A percentile compares a stretch with the other conserved stretches of the same genome.
Evolutionary conservation across 2,329 filamentous ascomycete species (phyloP).

Genomic region (Talaromyces sp.): DNA sequence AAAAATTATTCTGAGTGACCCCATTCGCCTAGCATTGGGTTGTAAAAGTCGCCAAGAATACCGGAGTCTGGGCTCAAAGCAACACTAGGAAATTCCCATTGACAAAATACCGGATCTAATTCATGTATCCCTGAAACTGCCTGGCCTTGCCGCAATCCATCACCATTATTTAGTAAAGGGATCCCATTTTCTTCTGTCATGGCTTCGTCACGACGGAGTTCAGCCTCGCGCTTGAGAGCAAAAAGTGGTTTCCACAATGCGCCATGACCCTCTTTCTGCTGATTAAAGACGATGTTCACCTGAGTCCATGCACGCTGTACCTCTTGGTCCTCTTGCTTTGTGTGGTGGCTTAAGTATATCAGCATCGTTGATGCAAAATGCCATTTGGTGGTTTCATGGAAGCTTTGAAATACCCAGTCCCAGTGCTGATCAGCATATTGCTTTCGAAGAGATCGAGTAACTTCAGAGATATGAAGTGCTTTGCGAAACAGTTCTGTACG

Average conservation of each 20-base stretch:
- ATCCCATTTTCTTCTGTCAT: neutral
- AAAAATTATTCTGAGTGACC: neutral
- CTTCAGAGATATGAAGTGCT: neutral
- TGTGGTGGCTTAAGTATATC: neutral
- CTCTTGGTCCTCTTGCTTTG: neutral
- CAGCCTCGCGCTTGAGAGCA: neutral
- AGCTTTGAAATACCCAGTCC: neutral
- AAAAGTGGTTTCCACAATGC: neutral
- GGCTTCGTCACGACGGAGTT: neutral
- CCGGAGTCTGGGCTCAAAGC: neutral
- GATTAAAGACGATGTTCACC: neutral
- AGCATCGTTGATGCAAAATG: neutral
- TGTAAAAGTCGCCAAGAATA: neutral
- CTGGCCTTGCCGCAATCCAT: neutral
- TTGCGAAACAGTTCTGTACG: neutral
- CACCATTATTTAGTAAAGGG: neutral
- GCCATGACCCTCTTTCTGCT: neutral
- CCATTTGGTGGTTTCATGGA: neutral
- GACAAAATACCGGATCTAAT: neutral
- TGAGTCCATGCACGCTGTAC: neutral
- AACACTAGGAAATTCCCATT: neutral
- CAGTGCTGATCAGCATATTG: neutral
- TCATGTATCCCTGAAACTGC: neutral
- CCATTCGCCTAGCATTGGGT: neutral
- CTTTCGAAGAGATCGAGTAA: neutral